These are phyloP conservation scores for Triglochin maritima DNA, from an alignment of 106 monocot species.

Conservation along the genomic window DNA sequence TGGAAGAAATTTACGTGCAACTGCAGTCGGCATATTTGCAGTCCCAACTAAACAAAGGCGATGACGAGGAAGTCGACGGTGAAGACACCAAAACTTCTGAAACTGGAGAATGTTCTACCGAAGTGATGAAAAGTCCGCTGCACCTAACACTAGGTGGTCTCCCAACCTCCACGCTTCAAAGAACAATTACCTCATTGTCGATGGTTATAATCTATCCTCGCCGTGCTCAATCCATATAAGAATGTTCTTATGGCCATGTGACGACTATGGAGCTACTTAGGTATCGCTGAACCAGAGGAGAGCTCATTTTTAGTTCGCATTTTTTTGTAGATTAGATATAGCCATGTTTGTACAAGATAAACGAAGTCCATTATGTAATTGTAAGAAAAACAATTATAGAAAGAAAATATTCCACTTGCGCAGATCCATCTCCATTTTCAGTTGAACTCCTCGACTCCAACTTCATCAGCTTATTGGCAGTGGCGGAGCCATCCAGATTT, in stretches of 20 bases:
- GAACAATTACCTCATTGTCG: not conserved
- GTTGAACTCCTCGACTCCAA: too few species aligned
- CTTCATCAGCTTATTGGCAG: too few species aligned
- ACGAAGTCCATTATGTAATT: too few species aligned
- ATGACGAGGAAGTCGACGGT: not conserved
- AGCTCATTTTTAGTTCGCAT: too few species aligned
- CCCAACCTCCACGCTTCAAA: conserved; percentile 1
- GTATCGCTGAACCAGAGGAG: too few species aligned
- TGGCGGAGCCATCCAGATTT: too few species aligned
- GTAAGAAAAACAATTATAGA: too few species aligned
- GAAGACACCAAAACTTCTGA: not conserved
- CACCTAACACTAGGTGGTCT: not conserved
- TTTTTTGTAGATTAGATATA: too few species aligned
- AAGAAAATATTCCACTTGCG: too few species aligned
- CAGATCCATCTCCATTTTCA: too few species aligned
- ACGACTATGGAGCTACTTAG: too few species aligned
- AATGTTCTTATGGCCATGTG: not conserved
- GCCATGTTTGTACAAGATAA: too few species aligned
- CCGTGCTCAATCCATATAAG: not conserved
- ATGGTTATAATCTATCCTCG: not conserved
- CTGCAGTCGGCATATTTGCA: conserved; percentile 58
- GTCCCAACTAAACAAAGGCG: conserved; percentile 19
- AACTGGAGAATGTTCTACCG: conserved; percentile 5
- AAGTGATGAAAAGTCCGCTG: not conserved
- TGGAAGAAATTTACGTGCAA: conserved; percentile 51